Base-by-base conservation (phyloP, 1,284 basidiomycete species). In the Pseudomicrostroma phylloplanum region DNA sequence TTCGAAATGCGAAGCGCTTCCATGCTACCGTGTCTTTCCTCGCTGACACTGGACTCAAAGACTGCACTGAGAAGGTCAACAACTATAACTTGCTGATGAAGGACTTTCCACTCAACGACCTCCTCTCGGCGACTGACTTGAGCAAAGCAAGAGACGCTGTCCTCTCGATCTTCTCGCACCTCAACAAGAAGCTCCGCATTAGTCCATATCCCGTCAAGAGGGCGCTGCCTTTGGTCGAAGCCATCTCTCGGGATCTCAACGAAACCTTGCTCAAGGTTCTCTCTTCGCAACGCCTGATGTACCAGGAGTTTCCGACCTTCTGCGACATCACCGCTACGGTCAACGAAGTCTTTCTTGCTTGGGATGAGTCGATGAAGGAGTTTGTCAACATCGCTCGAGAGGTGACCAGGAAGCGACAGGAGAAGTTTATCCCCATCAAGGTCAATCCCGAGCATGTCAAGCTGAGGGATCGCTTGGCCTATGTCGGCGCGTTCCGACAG, bases 401-500 rank as follows among this genome's bases (percentile, higher is more conserved):
- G 76, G 89, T 96, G 40, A 93, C 90, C 48, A 84, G 93, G 64
- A 93, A 93, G 81, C 86, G 94, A 9, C 84, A 84, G 51, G 96
- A 98, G 77, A 89, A 89, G 80, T 97, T 98, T 80, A 91, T 98
- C 64, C 93, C 93, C 3, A 97, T 98, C 84, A 96, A 97, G 81
- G 89, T 98, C 64, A 85, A 86, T 30, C 87, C 91, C 4, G 92
- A 90, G 0, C 94, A 98, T 73, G 88, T 87, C 48, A 91, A 92
- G 80, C 82, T 98, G 54, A 90, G 94, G 80, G 92, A 96, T 75
- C 84, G 93, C 41, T 86, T 89, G 61, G 83, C 87, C 42, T 98
- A 97, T 81, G 81, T 98, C 23, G 84, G 89, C 60, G 90, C 91
- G 43, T 97, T 96, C 88, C 84, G 77, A 71, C 93, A 96, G 78